Evolutionary conservation across 1,284 basidiomycete species (phyloP).

Genomic region (Termitomyces sp.): DNA sequence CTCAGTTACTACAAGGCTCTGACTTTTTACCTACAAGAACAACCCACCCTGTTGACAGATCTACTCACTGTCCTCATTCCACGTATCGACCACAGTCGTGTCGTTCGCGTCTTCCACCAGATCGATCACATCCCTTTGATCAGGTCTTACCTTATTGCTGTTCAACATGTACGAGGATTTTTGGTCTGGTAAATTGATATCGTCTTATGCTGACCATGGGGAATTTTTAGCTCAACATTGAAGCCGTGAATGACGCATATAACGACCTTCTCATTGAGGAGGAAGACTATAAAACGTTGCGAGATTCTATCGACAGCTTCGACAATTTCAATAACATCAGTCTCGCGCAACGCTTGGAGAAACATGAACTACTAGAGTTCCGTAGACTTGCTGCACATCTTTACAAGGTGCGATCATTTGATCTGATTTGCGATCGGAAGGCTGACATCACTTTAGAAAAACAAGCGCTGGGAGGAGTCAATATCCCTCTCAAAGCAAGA

Average conservation of each 20-base stretch:
- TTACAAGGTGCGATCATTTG: slow-evolving; percentile 69
- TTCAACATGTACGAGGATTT: slow-evolving; percentile 73
- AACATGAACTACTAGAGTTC: slow-evolving; percentile 94
- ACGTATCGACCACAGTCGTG: slow-evolving; percentile 91
- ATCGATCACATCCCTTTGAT: slow-evolving; percentile 95
- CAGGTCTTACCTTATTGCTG: slow-evolving; percentile 93
- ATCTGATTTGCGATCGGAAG: background rate
- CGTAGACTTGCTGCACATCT: slow-evolving; percentile 90
- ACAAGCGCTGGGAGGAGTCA: slow-evolving; percentile 91
- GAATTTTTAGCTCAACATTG: slow-evolving; percentile 73
- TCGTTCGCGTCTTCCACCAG: slow-evolving; percentile 93
- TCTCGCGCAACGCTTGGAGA: slow-evolving; percentile 84
- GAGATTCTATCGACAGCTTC: slow-evolving; percentile 94
- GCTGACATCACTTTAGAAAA: slow-evolving; percentile 59
- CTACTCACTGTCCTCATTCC: slow-evolving; percentile 88
- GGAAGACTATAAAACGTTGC: slow-evolving; percentile 95
- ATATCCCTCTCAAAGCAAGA: slow-evolving; percentile 93
- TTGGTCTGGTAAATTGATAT: background rate
- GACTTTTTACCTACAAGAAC: slow-evolving; percentile 88
- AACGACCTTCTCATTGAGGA: slow-evolving; percentile 97
- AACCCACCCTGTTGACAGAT: slow-evolving; percentile 91
- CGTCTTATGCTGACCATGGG: slow-evolving; percentile 1
- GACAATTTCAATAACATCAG: slow-evolving; percentile 95
- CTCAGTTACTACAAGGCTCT: slow-evolving; percentile 83
- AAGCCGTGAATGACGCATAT: slow-evolving; percentile 97